Evolutionary conservation across 495 filamentous ascomycete genomes (phyloP).

Genomic region (Penicillium soppii): DNA sequence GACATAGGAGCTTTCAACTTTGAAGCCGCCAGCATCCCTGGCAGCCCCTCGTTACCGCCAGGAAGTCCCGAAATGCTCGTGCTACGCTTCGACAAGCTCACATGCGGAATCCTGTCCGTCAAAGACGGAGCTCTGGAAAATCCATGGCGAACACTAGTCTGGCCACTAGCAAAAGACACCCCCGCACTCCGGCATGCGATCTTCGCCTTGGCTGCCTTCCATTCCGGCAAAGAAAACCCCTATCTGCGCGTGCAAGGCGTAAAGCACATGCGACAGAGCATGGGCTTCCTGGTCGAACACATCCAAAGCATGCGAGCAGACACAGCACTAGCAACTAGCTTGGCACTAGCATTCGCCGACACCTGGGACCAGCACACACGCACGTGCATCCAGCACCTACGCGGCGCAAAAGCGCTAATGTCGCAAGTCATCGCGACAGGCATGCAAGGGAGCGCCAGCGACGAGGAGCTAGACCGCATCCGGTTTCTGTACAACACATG

Average conservation of each 20-base stretch:
- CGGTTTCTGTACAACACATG: slow-evolving; percentile 75
- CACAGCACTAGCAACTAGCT: slow-evolving; percentile 69
- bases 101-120: slow-evolving; percentile 75
- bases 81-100: slow-evolving; percentile 65
- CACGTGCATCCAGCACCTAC: slow-evolving; percentile 73
- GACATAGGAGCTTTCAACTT: slow-evolving; percentile 4
- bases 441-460: slow-evolving; percentile 28
- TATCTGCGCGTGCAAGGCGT: slow-evolving; percentile 63
- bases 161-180: slow-evolving; percentile 66
- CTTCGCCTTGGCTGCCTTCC: slow-evolving; percentile 73
- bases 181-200: slow-evolving; percentile 76
- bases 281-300: slow-evolving; percentile 55
- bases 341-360: slow-evolving; percentile 74
- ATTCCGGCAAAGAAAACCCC: slow-evolving; percentile 60
- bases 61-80: slow-evolving; percentile 65
- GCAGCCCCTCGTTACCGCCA: slow-evolving; percentile 29
- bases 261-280: slow-evolving; percentile 69
- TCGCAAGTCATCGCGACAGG: slow-evolving; percentile 52
- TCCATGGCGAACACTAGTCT: slow-evolving; percentile 73
- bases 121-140: slow-evolving; percentile 72
- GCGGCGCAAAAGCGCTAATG: slow-evolving; percentile 66
- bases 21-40: slow-evolving; percentile 8
- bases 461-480: slow-evolving; percentile 54
- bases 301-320: slow-evolving; percentile 63
- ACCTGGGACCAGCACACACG: slow-evolving; percentile 75